Conservation (phyloP, 2,329 filamentous ascomycete genomes). For the Furcasterigmium sp. region DNA sequence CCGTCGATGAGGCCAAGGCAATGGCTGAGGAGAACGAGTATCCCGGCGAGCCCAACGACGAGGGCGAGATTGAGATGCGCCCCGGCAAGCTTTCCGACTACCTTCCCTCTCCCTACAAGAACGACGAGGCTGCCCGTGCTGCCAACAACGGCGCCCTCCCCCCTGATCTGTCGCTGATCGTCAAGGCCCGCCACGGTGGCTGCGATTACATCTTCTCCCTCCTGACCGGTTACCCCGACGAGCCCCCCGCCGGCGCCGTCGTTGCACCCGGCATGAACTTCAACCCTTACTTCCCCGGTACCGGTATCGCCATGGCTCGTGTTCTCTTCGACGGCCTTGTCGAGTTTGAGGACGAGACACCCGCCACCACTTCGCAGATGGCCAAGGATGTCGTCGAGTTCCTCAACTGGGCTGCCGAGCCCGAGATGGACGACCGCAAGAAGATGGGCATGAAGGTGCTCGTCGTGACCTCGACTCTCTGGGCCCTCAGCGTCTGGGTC, state of each 20-base stretch:
- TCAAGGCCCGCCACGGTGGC: conserved; percentile 96
- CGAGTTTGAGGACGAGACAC: conserved; percentile 95
- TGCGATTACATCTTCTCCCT: conserved; percentile 98
- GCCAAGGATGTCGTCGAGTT: conserved; percentile 99
- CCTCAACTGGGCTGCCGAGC: conserved; percentile 98
- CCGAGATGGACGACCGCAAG: conserved; percentile 99
- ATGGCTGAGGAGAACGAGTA: conserved; percentile 98
- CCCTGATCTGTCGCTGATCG: conserved; percentile 93
- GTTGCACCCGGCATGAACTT: conserved; percentile 94
- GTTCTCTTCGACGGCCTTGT: conserved; percentile 96
- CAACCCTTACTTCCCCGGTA: conserved; percentile 99
- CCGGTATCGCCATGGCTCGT: conserved; percentile 97
- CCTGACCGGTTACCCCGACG: conserved; percentile 95
- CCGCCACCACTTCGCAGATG: conserved; percentile 96
- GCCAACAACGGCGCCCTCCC: conserved; percentile 98
- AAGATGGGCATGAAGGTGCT: conserved; percentile 99
- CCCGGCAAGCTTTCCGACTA: conserved; percentile 98
- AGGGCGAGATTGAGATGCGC: conserved; percentile 97
- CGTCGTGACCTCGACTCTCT: conserved; percentile 70
- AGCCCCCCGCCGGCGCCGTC: conserved; percentile 81
- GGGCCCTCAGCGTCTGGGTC: conserved; percentile 89
- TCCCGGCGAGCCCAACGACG: conserved; percentile 94
- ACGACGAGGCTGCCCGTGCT: conserved; percentile 95
- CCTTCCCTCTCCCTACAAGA: conserved; percentile 92
- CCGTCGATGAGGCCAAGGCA: conserved; percentile 95